phyloP scores from a whole-genome alignment of 371 early-diverging fungal species.

The Mortierella sp. region DNA sequence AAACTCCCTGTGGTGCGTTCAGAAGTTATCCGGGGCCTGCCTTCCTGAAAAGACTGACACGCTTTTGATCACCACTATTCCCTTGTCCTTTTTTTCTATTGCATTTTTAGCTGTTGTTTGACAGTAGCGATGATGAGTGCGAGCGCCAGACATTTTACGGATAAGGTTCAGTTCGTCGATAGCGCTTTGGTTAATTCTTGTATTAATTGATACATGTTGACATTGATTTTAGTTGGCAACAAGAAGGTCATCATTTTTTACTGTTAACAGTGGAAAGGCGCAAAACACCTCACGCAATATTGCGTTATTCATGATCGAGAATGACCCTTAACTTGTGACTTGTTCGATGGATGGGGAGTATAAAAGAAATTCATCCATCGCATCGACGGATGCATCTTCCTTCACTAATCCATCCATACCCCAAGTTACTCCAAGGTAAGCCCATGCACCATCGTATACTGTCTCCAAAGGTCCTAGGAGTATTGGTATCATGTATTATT shows the following conservation, averaged over 20 bases:
- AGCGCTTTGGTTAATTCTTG: too few species aligned
- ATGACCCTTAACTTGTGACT: background rate
- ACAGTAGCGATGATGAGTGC: too few species aligned
- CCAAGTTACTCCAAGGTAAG: constrained; percentile 1
- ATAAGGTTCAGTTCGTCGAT: too few species aligned
- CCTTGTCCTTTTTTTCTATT: background rate
- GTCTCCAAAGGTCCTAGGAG: background rate
- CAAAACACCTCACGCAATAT: too few species aligned
- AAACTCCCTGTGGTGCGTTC: background rate
- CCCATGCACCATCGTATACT: background rate
- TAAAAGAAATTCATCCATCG: background rate
- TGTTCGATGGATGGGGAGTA: background rate
- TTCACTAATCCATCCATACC: background rate
- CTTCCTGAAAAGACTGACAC: background rate
- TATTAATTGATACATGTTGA: too few species aligned
- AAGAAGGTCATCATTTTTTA: too few species aligned
- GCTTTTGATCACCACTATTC: too few species aligned
- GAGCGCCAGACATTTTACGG: too few species aligned
- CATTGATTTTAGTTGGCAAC: too few species aligned
- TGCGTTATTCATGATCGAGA: background rate
- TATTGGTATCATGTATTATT: background rate
- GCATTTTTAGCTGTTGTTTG: too few species aligned
- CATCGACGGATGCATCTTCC: constrained; percentile 4
- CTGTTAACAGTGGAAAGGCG: too few species aligned
- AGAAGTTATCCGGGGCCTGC: too few species aligned